Evolutionary conservation across 768 basidiomycete genomes (phyloP).

Genomic region (Pleurotus tuber-regium): DNA sequence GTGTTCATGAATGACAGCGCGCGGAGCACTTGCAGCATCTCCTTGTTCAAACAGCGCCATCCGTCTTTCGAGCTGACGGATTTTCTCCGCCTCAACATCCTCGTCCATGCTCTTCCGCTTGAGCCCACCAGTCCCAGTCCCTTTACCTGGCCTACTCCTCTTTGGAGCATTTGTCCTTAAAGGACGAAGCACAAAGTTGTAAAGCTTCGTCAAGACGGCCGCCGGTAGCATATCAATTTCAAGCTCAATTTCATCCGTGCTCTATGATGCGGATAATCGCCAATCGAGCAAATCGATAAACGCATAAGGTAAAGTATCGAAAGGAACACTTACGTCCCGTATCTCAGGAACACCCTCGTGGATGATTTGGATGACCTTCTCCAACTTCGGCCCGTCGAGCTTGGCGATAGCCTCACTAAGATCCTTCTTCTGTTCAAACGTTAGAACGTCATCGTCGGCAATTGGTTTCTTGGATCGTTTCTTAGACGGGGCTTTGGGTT

Average conservation of each 20-base stretch:
- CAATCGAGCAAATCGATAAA: constrained; percentile 14
- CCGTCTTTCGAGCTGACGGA: constrained; percentile 84
- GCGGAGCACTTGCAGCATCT: constrained; percentile 35
- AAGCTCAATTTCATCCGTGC: constrained; percentile 96
- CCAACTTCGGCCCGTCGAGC: constrained; percentile 80
- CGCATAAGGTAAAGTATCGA: no score
- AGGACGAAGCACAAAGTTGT: constrained; percentile 91
- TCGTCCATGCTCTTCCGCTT: constrained; percentile 98
- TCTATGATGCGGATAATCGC: constrained; percentile 41
- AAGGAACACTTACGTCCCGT: constrained; percentile 67
- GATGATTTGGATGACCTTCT: constrained; percentile 92
- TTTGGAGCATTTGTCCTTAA: constrained; percentile 64
- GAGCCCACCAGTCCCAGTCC: constrained; percentile 83
- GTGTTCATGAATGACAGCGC: constrained; percentile 43
- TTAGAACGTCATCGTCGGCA: constrained; percentile 78
- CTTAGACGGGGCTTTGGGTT: constrained; percentile 46
- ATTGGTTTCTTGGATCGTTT: constrained; percentile 67
- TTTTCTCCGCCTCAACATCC: constrained; percentile 94
- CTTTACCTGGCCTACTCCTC: constrained; percentile 67
- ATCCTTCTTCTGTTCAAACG: constrained; percentile 98
- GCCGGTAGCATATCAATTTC: constrained; percentile 93
- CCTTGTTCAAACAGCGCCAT: constrained; percentile 79
- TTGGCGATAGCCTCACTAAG: constrained; percentile 90
- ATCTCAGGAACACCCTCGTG: constrained; percentile 93
- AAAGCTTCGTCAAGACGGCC: constrained; percentile 85